These are phyloP conservation scores for Apiotrichum akiyoshidainum DNA, from an alignment of 1,284 basidiomycete species.

Conservation along the genomic window DNA sequence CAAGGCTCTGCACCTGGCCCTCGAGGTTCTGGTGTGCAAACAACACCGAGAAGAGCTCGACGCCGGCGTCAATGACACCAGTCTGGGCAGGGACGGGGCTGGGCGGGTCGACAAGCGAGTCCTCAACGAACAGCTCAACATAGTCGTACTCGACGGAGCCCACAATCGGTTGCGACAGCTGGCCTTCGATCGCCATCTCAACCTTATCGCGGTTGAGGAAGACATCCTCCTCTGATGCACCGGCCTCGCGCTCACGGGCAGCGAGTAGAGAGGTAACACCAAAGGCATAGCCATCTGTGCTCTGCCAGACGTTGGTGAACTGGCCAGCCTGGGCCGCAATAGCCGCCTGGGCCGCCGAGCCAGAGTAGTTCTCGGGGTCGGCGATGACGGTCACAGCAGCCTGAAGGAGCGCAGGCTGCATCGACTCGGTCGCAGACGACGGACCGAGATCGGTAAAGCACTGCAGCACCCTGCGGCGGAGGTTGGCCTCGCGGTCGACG, in stretches of 20 bases:
- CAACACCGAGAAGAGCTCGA: conserved; percentile 77
- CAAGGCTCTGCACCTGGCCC: conserved; percentile 65
- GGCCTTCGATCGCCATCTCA: conserved; percentile 68
- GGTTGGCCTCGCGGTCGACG: conserved; percentile 74
- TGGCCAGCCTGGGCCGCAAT: conserved; percentile 82
- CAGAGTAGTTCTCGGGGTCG: conserved; percentile 64
- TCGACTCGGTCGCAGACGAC: conserved; percentile 72
- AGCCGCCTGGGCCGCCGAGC: conserved; percentile 84
- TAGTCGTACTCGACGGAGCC: conserved; percentile 85
- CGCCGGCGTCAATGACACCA: conserved; percentile 81
- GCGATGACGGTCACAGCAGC: conserved; percentile 80
- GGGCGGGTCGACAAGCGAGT: conserved; percentile 27
- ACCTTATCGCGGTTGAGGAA: conserved; percentile 72
- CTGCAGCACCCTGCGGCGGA: conserved; percentile 81
- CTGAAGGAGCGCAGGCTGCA: conserved; percentile 76
- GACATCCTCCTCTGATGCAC: conserved; percentile 54
- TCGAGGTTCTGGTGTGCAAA: conserved; percentile 74
- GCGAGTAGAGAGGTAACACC: conserved; percentile 72
- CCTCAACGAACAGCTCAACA: conserved; percentile 61
- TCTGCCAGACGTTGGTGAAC: conserved; percentile 83
- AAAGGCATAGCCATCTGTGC: conserved; percentile 84
- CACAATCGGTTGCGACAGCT: conserved; percentile 76
- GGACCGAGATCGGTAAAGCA: conserved; percentile 82
- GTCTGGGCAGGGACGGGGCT: conserved; percentile 70
- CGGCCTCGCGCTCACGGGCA: conserved; percentile 43